Percentiles rank a stretch among this genome's conserved stretches.
phyloP scores from a whole-genome alignment of 352 stramenopile species.

The Thalassiosira livingstoniorum region DNA sequence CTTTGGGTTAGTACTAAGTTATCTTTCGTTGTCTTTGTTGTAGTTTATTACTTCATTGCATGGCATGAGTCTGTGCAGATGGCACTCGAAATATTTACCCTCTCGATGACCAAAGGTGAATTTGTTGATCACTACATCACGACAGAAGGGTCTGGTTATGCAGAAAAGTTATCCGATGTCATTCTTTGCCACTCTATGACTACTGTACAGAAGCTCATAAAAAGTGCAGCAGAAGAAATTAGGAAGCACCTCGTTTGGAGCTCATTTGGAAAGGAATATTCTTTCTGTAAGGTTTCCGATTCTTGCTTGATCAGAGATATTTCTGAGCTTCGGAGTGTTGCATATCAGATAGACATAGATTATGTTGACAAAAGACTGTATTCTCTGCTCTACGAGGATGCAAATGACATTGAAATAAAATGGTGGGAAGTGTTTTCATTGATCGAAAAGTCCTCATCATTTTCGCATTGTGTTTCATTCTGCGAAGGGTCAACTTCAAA shows the following conservation, averaged over 20 bases:
- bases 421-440: slow-evolving; percentile 51
- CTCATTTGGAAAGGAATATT: slow-evolving; percentile 47
- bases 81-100: slow-evolving; percentile 62
- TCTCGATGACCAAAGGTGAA: slow-evolving; percentile 58
- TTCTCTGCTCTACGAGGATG: slow-evolving; percentile 46
- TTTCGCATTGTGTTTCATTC: slow-evolving; percentile 57
- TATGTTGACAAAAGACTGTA: slow-evolving; percentile 40
- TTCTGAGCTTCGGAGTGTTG: slow-evolving; percentile 46
- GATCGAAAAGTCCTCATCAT: slow-evolving; percentile 47
- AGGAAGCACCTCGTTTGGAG: slow-evolving; percentile 58
- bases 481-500: slow-evolving; percentile 27
- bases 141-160: slow-evolving; percentile 56
- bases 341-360: slow-evolving; percentile 47
- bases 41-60: slow-evolving; percentile 57
- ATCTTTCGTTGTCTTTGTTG: background rate
- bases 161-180: slow-evolving; percentile 55
- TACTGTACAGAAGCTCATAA: slow-evolving; percentile 40
- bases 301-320: slow-evolving; percentile 33
- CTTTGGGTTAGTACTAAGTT: too few relatives aligned
- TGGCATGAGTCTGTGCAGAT: slow-evolving; percentile 63
- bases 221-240: slow-evolving; percentile 38
- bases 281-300: background rate
- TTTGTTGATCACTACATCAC: slow-evolving; percentile 53
- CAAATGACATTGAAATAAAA: slow-evolving; percentile 48
- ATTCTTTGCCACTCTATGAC: slow-evolving; percentile 57